Base-by-base conservation (phyloP, 371 early-diverging fungal genomes). In the Rhizopus delemar region DNA sequence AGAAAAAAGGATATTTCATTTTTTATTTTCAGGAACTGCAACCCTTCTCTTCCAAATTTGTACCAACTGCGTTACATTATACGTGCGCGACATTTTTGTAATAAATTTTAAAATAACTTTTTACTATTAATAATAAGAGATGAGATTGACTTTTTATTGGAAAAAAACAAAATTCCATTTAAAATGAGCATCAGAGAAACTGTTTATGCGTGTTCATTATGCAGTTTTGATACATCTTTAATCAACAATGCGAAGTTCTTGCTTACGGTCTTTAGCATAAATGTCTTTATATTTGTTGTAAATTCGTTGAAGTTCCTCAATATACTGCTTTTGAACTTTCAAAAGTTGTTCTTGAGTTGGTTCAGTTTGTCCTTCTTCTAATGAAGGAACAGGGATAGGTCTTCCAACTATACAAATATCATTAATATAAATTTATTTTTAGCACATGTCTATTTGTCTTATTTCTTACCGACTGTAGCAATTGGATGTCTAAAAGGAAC, bases 241-340 rank as follows among this genome's bases (percentile, higher is more conserved):
- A 43, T 82, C 84, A 35, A 84, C 65, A 46, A 86, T 74, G 13
- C 74, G 74, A 46, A 87, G 77, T 22, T 86, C 87, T 51, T 78
- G 78, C 13, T 71, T 83, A 32, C 87, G 75, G 68, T 81, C 80
- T 51, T 68, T 71, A 9, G 87, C 90, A 45, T 89, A 92, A 32
- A 78, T 66, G 60, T 92, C 88, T 70, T 90, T 89, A 73, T 89
- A 88, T 48, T 83, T 73, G 39, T 87, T 69, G 60, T 84, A 91
- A 4, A 91, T 71, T 16, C 63, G 54, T 39, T 71, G 60, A 15
- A 96, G 70, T 48, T 75, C 83, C 9, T 69, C 74, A 45, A 91
- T 80, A 53, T 92, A 93, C 55, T 73, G 61, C 13, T 70, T 69
- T 50, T 93, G 93, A 4, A 86, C 76, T 3, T 52, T 72, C 32